Conservation (phyloP, 352 stramenopile genomes). For the Phytophthora megakarya region DNA sequence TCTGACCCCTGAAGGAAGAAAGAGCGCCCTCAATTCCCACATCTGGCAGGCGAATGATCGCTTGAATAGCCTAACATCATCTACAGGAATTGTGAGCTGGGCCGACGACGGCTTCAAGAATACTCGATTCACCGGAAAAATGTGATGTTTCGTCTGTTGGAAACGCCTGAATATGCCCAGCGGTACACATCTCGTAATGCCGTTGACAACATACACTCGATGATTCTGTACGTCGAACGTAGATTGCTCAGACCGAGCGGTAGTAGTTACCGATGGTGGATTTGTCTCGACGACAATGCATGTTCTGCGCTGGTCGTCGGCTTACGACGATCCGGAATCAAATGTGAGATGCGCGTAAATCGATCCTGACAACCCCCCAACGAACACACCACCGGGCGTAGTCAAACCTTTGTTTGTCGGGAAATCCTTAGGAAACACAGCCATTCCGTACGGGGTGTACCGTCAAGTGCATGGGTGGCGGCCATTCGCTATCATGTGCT, state of each 20-base stretch:
- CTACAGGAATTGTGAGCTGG: not conserved
- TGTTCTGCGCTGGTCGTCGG: too few relatives aligned
- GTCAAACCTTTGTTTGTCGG: too few relatives aligned
- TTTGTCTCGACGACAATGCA: not conserved
- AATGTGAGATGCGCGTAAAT: too few relatives aligned
- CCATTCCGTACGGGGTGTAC: too few relatives aligned
- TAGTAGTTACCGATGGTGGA: not conserved
- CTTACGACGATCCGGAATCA: too few relatives aligned
- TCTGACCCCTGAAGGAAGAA: constrained; percentile 4
- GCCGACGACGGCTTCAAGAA: not conserved
- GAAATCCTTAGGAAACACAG: too few relatives aligned
- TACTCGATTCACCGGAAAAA: not conserved
- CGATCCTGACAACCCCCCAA: too few relatives aligned
- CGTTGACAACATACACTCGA: not conserved
- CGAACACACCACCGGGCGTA: too few relatives aligned
- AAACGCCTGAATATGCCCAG: not conserved
- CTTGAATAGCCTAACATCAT: not conserved
- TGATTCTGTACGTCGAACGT: not conserved
- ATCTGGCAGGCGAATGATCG: not conserved
- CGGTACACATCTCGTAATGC: not conserved
- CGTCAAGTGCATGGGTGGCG: too few relatives aligned
- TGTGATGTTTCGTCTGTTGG: not conserved
- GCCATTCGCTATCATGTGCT: too few relatives aligned
- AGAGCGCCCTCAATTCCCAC: constrained; percentile 7
- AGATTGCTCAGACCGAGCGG: not conserved